Percentiles rank a stretch among this genome's conserved stretches.
These are phyloP conservation scores for Pythium plurisporium DNA, from an alignment of 352 stramenopile genomes.

Conservation along the genomic window DNA sequence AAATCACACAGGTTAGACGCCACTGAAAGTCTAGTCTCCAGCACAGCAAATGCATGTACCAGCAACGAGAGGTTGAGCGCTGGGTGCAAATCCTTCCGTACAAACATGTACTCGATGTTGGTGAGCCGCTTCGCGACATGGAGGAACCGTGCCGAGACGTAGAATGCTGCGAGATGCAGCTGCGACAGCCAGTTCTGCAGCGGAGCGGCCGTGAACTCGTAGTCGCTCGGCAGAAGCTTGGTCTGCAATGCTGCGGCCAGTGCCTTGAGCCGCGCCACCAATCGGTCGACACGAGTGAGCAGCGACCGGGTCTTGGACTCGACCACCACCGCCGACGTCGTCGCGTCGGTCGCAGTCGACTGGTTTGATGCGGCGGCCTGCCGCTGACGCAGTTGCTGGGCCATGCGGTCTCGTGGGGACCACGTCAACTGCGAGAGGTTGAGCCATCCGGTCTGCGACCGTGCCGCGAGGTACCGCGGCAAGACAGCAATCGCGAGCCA, in stretches of 20 bases:
- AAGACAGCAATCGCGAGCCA: slow-evolving; percentile 61
- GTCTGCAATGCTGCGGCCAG: slow-evolving; percentile 34
- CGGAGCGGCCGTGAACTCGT: slow-evolving; percentile 47
- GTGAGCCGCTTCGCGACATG: slow-evolving; percentile 63
- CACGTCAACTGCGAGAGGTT: slow-evolving; percentile 58
- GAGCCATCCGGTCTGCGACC: slow-evolving; percentile 69
- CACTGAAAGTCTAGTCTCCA: no score
- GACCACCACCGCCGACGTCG: not conserved
- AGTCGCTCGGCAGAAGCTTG: slow-evolving; percentile 45
- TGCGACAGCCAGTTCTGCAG: slow-evolving; percentile 49
- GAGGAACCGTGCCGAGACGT: slow-evolving; percentile 69
- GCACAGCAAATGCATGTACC: slow-evolving; percentile 37
- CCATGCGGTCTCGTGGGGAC: slow-evolving; percentile 72
- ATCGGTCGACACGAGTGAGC: slow-evolving; percentile 27
- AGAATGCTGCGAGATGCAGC: slow-evolving; percentile 69
- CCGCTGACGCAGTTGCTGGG: slow-evolving; percentile 61
- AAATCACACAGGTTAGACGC: no score
- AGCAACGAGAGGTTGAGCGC: slow-evolving; percentile 68
- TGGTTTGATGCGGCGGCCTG: slow-evolving; percentile 18
- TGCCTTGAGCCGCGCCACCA: slow-evolving; percentile 42
- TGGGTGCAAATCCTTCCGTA: slow-evolving; percentile 52
- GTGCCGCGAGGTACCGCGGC: slow-evolving; percentile 50
- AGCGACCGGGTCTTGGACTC: slow-evolving; percentile 27
- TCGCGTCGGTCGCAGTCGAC: not conserved
- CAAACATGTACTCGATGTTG: slow-evolving; percentile 75